Evolutionary conservation across 106 monocot species (phyloP).

Genomic region (Apostasia ramifera): DNA sequence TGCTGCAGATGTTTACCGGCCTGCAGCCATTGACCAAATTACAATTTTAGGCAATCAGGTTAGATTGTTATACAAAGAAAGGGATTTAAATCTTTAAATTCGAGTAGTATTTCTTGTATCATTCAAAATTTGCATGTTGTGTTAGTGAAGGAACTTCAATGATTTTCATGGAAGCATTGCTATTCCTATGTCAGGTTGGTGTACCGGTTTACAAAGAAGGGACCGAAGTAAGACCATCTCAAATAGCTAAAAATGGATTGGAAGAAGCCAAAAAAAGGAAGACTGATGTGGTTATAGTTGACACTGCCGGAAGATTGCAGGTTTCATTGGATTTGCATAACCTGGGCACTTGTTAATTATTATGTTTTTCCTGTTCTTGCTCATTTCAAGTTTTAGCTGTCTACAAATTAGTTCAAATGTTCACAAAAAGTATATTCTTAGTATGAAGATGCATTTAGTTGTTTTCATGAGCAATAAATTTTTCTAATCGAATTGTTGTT

Average conservation of each 20-base stretch:
- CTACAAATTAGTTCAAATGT: too few relatives aligned
- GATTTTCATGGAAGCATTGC: neutral
- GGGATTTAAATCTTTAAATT: neutral
- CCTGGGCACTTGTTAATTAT: neutral
- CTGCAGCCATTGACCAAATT: constrained; percentile 94
- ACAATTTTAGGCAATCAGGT: constrained; percentile 87
- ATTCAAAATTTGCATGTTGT: neutral
- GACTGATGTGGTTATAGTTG: constrained; percentile 84
- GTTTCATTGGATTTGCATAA: constrained; percentile 15
- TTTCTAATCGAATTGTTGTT: too few relatives aligned
- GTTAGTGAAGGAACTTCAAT: neutral
- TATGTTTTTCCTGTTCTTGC: too few relatives aligned
- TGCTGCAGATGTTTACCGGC: constrained; percentile 95
- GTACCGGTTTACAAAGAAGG: constrained; percentile 85
- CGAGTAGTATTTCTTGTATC: too few relatives aligned
- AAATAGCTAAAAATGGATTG: constrained; percentile 78
- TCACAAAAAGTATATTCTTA: too few relatives aligned
- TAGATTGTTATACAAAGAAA: neutral
- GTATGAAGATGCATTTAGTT: too few relatives aligned
- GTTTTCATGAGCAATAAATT: too few relatives aligned
- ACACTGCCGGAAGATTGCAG: constrained; percentile 98
- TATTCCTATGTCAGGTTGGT: constrained; percentile 42
- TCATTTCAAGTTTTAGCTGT: too few relatives aligned
- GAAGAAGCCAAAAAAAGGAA: constrained; percentile 75
- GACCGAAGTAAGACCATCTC: constrained; percentile 62